Evolutionary conservation across 495 filamentous ascomycete species (phyloP), one percentile per base, ranked within the genome.

Genomic region (Penicillium coprophilum): DNA sequence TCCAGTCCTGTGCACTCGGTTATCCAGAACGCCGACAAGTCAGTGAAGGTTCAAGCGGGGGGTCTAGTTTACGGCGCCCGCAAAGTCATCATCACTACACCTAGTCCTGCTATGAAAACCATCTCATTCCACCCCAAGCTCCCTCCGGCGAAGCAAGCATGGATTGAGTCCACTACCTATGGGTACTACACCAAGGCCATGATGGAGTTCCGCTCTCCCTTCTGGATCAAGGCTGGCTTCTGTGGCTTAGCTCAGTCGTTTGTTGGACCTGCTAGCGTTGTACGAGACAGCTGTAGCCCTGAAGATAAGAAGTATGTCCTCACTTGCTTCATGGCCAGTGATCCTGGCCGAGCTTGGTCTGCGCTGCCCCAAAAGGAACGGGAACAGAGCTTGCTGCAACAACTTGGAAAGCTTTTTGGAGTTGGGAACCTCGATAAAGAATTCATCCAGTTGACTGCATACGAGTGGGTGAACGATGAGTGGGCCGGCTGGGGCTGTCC

Each of bases 131-230:
- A 17, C 24, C 45, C 45, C 12, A 30, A 28, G 3, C 27, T 46
- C 15, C 45, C 45, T 4, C 21, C 45, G 3, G 23, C 23, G 5
- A 46, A 46, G 45, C 24, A 30, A 24, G 24, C 17, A 9, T 28
- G 13, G 13, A 15, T 32, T 9, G 50, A 59, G n/a, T 49, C 40
- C 12, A 70, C 65, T 15, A 50, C 43, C 0, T 54, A 69, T 6
- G 76, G 75, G 2, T 70, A 71, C 56, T 76, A 72, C 49, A 70
- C 65, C 32, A 76, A 77, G 50, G 60, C 67, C 3, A 70, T 76
- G 34, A 49, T 77, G 10, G 55, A 67, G 6, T 81, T 70, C 52
- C 24, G 55, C 1, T 50, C 53, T 0, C 71, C 78, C 1, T 81
- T 64, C 57, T 81, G 79, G 80, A 62, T 60, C 1, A 52, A 66